phyloP scores from a whole-genome alignment of 352 stramenopile species.

The Globisporangium cystogenes region DNA sequence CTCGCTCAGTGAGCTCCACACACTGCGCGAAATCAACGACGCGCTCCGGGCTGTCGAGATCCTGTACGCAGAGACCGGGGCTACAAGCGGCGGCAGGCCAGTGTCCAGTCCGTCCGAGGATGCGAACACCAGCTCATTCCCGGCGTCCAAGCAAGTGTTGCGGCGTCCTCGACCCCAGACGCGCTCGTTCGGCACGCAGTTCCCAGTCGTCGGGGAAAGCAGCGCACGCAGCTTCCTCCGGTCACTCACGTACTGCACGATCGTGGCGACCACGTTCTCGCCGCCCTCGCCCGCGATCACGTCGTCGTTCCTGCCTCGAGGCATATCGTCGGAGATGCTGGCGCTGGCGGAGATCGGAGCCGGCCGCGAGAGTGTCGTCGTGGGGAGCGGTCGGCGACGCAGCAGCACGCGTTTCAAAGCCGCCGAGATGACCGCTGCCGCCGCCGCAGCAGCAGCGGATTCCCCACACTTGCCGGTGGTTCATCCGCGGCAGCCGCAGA shows the following conservation, averaged over 20 bases:
- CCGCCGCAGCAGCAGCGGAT: background rate
- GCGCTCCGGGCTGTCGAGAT: constrained; percentile 28
- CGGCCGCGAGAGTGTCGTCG: background rate
- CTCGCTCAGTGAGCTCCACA: constrained; percentile 25
- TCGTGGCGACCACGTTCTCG: constrained; percentile 19
- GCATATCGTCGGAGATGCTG: constrained; percentile 1
- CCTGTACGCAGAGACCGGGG: constrained; percentile 26
- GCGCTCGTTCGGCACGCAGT: constrained; percentile 22
- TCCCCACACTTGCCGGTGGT: background rate
- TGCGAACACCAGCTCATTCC: background rate
- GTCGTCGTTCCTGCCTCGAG: constrained; percentile 15
- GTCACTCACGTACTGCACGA: constrained; percentile 37
- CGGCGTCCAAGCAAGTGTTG: background rate
- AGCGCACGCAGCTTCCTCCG: constrained; percentile 18
- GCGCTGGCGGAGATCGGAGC: constrained; percentile 3
- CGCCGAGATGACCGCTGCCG: background rate
- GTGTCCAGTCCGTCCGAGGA: background rate
- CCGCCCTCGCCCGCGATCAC: background rate
- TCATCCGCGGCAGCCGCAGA: constrained; percentile 10
- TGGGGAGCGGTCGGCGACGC: constrained; percentile 24
- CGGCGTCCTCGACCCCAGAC: background rate
- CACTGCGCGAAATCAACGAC: constrained; percentile 30
- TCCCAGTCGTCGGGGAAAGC: constrained; percentile 10
- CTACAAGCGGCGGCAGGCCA: constrained; percentile 1
- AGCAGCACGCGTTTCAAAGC: constrained; percentile 12